phyloP scores from a whole-genome alignment of 2,329 filamentous ascomycete genomes.

The Cytospora piceae region DNA sequence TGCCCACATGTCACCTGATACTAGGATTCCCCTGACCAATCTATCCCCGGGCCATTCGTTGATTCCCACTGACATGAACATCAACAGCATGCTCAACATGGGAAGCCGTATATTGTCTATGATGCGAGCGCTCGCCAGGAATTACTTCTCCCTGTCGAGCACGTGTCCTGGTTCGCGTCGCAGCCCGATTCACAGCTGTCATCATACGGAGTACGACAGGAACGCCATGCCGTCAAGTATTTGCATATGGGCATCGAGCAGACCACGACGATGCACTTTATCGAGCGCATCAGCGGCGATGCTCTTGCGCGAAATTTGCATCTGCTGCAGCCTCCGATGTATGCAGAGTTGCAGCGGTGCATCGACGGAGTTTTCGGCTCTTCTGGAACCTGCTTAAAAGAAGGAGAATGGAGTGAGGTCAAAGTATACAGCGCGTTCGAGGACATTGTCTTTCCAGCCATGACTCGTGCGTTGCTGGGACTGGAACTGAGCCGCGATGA shows the following conservation, averaged over 20 bases:
- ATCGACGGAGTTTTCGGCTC: neutral
- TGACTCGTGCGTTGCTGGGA: constrained; percentile 6
- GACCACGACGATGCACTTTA: constrained; percentile 2
- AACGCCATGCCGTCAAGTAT: constrained; percentile 10
- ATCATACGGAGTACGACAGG: constrained; percentile 1
- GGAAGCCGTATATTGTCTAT: constrained; percentile 11
- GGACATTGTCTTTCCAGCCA: neutral
- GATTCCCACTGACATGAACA: neutral
- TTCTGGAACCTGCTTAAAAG: neutral
- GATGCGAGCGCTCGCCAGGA: constrained; percentile 10
- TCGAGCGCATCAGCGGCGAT: constrained; percentile 8
- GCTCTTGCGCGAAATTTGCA: constrained; percentile 5
- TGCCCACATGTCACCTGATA: neutral
- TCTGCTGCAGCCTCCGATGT: constrained; percentile 8
- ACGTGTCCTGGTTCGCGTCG: constrained; percentile 6
- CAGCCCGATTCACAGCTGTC: constrained; percentile 8
- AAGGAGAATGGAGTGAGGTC: constrained; percentile 1
- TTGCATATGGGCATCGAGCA: constrained; percentile 3
- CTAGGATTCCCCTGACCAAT: neutral
- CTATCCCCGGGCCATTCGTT: neutral
- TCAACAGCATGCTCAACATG: neutral
- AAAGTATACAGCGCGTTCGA: constrained; percentile 3
- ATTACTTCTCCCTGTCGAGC: constrained; percentile 5
- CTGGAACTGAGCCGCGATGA: constrained; percentile 1
- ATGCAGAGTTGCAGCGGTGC: constrained; percentile 6